phyloP scores from a whole-genome alignment of 2,329 filamentous ascomycete genomes.

The Cercospora sesami region DNA sequence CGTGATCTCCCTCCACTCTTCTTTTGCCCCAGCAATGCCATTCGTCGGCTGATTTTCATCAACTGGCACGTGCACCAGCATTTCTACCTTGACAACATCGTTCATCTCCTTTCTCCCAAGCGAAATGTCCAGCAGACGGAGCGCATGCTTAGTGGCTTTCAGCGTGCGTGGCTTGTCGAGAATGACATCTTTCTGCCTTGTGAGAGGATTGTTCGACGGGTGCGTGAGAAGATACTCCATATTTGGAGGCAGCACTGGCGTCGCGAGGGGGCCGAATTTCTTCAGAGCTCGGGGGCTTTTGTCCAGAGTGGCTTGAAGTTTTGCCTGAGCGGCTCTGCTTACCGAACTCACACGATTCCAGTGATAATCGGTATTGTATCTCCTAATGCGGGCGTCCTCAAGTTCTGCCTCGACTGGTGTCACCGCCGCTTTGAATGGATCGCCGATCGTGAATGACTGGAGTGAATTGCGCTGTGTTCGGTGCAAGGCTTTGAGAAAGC shows the following conservation, averaged over 20 bases:
- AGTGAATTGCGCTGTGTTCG: background rate
- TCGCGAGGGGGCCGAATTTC: background rate
- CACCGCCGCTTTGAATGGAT: conserved; percentile 4
- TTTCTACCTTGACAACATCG: background rate
- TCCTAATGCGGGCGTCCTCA: background rate
- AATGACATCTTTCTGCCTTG: background rate
- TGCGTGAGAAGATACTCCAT: background rate
- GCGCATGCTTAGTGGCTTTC: background rate
- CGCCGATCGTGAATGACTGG: background rate
- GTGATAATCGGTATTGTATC: background rate
- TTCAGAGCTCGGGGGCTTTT: background rate
- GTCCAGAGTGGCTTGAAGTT: background rate
- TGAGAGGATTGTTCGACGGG: background rate
- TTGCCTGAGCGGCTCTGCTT: background rate
- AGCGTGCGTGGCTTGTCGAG: background rate
- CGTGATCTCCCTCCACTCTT: background rate
- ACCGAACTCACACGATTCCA: background rate
- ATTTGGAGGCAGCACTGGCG: background rate
- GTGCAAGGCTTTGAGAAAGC: background rate
- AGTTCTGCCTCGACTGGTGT: background rate
- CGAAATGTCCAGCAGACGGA: too few relatives aligned
- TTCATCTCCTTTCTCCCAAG: background rate
- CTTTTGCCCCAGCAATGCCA: background rate
- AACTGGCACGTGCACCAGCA: background rate
- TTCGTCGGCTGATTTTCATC: background rate